phyloP scores from a whole-genome alignment of 2,329 filamentous ascomycete genomes.

The Phaeosphaeriaceae sp. region DNA sequence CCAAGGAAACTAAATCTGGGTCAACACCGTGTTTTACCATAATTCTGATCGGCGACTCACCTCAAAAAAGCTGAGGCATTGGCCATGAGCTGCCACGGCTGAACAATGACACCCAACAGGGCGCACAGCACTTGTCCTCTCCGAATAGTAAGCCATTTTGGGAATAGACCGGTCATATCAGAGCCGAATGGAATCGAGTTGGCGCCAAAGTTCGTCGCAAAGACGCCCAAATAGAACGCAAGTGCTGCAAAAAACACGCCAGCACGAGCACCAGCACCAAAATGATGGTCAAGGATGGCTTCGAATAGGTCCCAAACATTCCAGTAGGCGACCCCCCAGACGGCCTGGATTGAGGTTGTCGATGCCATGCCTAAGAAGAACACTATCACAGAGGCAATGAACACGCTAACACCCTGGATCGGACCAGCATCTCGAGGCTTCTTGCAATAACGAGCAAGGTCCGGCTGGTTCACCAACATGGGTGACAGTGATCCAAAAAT shows the following conservation, averaged over 20 bases:
- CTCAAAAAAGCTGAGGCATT: constrained; percentile 49
- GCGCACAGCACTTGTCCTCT: constrained; percentile 53
- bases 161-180: constrained; percentile 53
- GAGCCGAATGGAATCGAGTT: constrained; percentile 53
- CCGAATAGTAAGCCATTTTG: constrained; percentile 53
- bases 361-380: constrained; percentile 52
- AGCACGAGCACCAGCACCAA: constrained; percentile 47
- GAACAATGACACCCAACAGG: constrained; percentile 45
- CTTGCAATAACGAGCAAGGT: constrained; percentile 51
- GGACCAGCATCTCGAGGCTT: constrained; percentile 35
- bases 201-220: constrained; percentile 53
- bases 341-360: constrained; percentile 45
- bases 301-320: constrained; percentile 56
- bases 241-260: constrained; percentile 50
- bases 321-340: constrained; percentile 51
- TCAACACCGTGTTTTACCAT: no score
- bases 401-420: constrained; percentile 46
- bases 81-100: constrained; percentile 54
- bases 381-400: constrained; percentile 49
- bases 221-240: constrained; percentile 47
- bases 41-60: no score
- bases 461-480: constrained; percentile 52
- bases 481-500: constrained; percentile 52
- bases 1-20: constrained; percentile 55
- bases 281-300: constrained; percentile 51